phyloP scores from a whole-genome alignment of 2,329 filamentous ascomycete genomes.

The Trichothecium roseum region DNA sequence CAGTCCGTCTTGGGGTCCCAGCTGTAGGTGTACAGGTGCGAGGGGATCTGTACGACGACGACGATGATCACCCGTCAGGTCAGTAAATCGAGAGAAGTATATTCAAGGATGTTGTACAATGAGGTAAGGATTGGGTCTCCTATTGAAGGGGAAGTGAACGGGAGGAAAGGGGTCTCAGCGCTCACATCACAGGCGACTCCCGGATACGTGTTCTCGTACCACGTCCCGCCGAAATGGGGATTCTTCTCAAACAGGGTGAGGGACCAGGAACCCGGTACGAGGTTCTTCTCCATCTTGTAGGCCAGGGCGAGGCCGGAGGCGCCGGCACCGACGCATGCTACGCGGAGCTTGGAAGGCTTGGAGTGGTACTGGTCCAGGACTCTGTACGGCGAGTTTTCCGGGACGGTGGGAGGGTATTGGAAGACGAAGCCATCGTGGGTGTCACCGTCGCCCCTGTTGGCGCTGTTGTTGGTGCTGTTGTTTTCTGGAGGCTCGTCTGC shows the following conservation, averaged over 20 bases:
- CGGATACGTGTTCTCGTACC: constrained; percentile 40
- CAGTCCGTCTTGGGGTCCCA: constrained; percentile 40
- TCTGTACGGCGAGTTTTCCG: constrained; percentile 13
- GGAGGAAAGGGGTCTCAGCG: too few species aligned
- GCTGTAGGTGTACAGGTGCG: constrained; percentile 47
- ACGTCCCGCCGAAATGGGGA: constrained; percentile 33
- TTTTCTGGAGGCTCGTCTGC: constrained; percentile 4
- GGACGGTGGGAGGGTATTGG: constrained; percentile 14
- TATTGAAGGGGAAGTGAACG: constrained; percentile 23
- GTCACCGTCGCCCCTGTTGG: constrained; percentile 2
- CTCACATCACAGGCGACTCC: constrained; percentile 43
- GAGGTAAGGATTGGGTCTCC: too few species aligned
- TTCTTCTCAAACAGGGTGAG: constrained; percentile 22
- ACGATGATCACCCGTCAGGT: too few species aligned
- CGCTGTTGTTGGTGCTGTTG: constrained; percentile 3
- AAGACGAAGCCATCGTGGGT: too few species aligned
- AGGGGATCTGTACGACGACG: constrained; percentile 37
- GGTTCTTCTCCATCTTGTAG: constrained; percentile 18
- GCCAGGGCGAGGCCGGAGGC: constrained; percentile 16
- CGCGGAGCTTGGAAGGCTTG: constrained; percentile 21
- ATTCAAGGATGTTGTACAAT: too few species aligned
- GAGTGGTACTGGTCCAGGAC: constrained; percentile 22
- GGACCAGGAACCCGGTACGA: constrained; percentile 17
- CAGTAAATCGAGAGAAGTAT: too few species aligned
- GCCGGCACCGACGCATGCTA: constrained; percentile 18